Evolutionary conservation across 2,329 filamentous ascomycete species (phyloP), one percentile per base, ranked within the genome.

Genomic region (Plenodomus lindquistii): DNA sequence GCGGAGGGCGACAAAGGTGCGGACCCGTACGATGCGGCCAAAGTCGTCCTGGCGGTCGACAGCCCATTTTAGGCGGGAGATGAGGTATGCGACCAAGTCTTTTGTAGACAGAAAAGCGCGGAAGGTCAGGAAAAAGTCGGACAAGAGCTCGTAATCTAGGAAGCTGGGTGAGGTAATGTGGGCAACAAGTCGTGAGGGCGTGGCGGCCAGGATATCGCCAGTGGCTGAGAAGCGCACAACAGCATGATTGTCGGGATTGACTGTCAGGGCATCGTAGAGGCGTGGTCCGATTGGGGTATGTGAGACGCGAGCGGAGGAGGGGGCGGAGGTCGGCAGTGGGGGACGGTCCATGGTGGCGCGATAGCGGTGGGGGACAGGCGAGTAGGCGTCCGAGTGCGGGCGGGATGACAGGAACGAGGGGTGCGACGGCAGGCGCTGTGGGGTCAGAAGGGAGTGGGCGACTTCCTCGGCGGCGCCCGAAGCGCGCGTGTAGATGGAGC

Each of bases 151-250:
- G 70, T 99, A 99, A 71, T 99, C 93, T 65, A 99, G 84, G 68
- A 97, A 97, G 41, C 85, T 91, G 15, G 94, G 91, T 0, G 94
- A 97, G 0, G 94, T 97, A 55, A 99, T 97, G 73, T 99, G 92
- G 11, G 93, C 92, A 41, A 99, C 89, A 31, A 99, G 84, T 11
- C 94, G 87, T 2, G 92, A 86, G 1, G 93, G 91, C 0, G 91
- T 97, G 13, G 94, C 94, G 27, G 94, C 94, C 22, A 86, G 87
- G 17, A 99, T 92, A 36, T 90, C 83, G 40, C 86, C 85, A 10
- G 84, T 84, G 3, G 85, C 72, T 16, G 89, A 86, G 70, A 95
- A 96, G 48, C 90, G 87, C 18, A 99, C 93, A 48, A 96, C 85
- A 1, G 86, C 79, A 39, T 83, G 82, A 67, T 96, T 85, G 69